Evolutionary conservation across 2,329 filamentous ascomycete species (phyloP).

Genomic region (Didymella glomerata): DNA sequence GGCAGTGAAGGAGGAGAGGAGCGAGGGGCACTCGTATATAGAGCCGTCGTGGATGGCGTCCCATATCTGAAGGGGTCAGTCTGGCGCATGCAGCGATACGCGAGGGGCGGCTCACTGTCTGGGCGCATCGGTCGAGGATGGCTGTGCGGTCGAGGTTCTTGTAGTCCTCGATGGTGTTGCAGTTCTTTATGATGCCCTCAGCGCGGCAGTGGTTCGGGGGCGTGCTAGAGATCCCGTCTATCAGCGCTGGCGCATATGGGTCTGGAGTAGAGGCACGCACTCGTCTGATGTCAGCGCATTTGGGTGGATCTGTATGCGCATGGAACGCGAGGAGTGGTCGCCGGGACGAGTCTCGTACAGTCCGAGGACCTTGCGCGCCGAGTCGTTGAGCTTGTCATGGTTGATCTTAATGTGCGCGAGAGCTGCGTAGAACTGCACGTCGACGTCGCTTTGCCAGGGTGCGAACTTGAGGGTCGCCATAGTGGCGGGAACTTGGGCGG

Average conservation of each 20-base stretch:
- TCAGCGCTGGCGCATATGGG: conserved; percentile 22
- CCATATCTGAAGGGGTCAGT: conserved; percentile 74
- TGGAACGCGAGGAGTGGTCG: conserved; percentile 77
- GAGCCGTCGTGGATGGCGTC: conserved; percentile 96
- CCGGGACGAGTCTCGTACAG: conserved; percentile 83
- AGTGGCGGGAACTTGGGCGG: conserved; percentile 15
- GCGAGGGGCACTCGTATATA: conserved; percentile 92
- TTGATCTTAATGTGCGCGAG: conserved; percentile 95
- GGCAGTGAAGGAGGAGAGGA: conserved; percentile 87
- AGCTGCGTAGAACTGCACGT: conserved; percentile 91
- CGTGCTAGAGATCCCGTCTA: conserved; percentile 27
- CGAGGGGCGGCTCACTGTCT: conserved; percentile 66
- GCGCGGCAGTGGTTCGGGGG: conserved; percentile 71
- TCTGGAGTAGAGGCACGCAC: conserved; percentile 62
- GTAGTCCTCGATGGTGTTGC: conserved; percentile 95
- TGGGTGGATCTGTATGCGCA: conserved; percentile 88
- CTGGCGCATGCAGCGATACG: background rate
- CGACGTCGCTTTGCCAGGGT: conserved; percentile 91
- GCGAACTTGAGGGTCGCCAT: conserved; percentile 73
- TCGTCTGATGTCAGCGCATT: conserved; percentile 84
- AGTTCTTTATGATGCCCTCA: conserved; percentile 93
- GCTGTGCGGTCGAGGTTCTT: conserved; percentile 80
- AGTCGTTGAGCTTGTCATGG: conserved; percentile 95
- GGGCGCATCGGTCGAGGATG: conserved; percentile 79
- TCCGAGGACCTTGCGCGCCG: conserved; percentile 83